Evolutionary conservation across 116 monocot genomes (phyloP), one percentile per base, ranked within the genome.

Genomic region (Phalaenopsis hybrid): DNA sequence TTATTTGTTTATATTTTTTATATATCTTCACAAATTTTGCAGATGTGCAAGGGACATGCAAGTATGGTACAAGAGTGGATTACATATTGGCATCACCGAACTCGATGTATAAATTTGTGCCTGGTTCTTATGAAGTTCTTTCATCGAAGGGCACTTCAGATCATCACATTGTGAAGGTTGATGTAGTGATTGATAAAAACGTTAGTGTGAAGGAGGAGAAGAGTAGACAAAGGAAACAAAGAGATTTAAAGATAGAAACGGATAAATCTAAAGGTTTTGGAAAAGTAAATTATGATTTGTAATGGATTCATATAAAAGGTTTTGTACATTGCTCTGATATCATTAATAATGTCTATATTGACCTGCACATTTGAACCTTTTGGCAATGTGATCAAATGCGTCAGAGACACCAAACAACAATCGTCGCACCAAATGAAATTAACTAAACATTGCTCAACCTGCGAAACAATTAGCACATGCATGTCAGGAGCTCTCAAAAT

Each of bases 41-140:
- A 94, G 94, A 94, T 87, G 94, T 94, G 18, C 94, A 94, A 82
- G 94, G 94, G 23, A 94, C 94, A 25, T 94, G 92, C 81, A 94
- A 90, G 83, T 94, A 94, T 81, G 94, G 94, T 1, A 94, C 94
- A 6, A 80, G 94, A 44, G 89, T 92, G n/a, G 92, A 94, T 49
- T 94, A 92, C 87, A 89, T 92, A 13, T 78, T 92, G 12, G 86
- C 87, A 0, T 94, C 92, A 15, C 90, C 92, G 43, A 84, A 84
- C 23, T 90, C 89, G 43, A 88, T 85, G 1, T 96, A 90, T 75
- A 87, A 86, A 51, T 92, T 96, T 50, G 83, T 94, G 45, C 90
- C 93, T 13, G 90, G 94, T 57, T 93, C 96, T 41, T 96, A 96
- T 77, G 87, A 85, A 15, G 94, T 96, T 44, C 23, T 92, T 44